Evolutionary conservation across 495 filamentous ascomycete species (phyloP), one percentile per base, ranked within the genome.

Genomic region (Penicillium cinerascens): DNA sequence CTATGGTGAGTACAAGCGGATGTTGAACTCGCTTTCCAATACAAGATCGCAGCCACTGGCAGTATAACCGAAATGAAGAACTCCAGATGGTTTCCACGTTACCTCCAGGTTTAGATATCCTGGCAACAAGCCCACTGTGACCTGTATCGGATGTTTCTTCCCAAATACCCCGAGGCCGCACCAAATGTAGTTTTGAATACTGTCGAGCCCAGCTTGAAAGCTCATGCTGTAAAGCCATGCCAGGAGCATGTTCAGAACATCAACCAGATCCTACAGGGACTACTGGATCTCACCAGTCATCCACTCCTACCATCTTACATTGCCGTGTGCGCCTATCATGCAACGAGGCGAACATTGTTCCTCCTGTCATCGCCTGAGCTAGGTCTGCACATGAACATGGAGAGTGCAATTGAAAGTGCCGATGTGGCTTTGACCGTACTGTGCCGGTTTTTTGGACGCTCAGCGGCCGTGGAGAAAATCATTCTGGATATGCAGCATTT

Each of bases 61-160:
- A 6, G 18, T 6, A 10, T 49, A 10, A 9, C 18, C 3, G 49
- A 40, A 3, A 42, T 44, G 23, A 10, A 26, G 2, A 9, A 21
- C 23, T 49, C 49, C 4, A 44, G 49, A 3, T 59, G 56, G 56
- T 55, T 59, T 13, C 17, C 44, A 8, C 52, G 56, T 11, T 44
- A 43, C 26, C 52, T 55, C 4, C 48, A 55, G 17, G 47, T 53
- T 3, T 51, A 54, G 0, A 39, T 55, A 9, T 50, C 45, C 16
- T 64, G 61, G 61, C 57, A 60, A 11, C 54, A 60, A 17, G 51
- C 49, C 0, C 51, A 64, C 21, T 64, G 58, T 35, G 57, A 64
- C 41, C 43, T 64, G 8, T 58, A 55, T 33, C 51, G 61, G 2
- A 42, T 64, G 5, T 64, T 64, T 36, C 51, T 64, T 9, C 50